Evolutionary conservation across 139 green algal species (phyloP).

Genomic region (Chlamydomonas sphaeroides): DNA sequence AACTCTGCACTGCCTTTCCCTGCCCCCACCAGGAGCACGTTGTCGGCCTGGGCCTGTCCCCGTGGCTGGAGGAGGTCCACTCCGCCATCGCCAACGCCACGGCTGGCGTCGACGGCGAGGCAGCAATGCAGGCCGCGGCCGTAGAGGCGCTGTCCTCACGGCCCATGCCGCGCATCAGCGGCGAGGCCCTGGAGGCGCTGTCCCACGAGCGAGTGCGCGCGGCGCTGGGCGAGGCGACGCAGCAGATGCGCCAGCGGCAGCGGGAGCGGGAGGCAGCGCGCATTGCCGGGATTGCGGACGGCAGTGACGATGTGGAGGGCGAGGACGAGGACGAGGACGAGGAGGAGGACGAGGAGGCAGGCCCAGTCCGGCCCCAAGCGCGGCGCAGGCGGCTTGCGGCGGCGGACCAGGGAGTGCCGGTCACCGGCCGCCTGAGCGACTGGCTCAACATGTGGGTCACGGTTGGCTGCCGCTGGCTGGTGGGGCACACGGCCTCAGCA

Average conservation of each 20-base stretch:
- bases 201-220: too few species aligned
- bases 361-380: neutral
- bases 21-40: conserved; percentile 1
- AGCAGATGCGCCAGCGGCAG: too few species aligned
- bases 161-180: neutral
- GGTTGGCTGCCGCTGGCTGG: too few species aligned
- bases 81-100: neutral
- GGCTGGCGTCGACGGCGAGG: neutral
- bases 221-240: too few species aligned
- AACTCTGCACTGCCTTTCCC: neutral
- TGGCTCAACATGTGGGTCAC: too few species aligned
- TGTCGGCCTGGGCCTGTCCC: neutral
- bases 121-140: neutral
- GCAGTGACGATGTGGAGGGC: too few species aligned
- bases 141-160: neutral
- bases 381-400: too few species aligned
- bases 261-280: too few species aligned
- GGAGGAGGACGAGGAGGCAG: neutral
- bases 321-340: neutral
- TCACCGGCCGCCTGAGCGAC: too few species aligned
- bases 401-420: too few species aligned
- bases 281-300: too few species aligned
- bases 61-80: neutral
- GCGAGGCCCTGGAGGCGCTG: neutral
- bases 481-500: too few species aligned